Evolutionary conservation across 371 early-diverging fungal genomes (phyloP).

Genomic region (Saksenaea vasiformis): DNA sequence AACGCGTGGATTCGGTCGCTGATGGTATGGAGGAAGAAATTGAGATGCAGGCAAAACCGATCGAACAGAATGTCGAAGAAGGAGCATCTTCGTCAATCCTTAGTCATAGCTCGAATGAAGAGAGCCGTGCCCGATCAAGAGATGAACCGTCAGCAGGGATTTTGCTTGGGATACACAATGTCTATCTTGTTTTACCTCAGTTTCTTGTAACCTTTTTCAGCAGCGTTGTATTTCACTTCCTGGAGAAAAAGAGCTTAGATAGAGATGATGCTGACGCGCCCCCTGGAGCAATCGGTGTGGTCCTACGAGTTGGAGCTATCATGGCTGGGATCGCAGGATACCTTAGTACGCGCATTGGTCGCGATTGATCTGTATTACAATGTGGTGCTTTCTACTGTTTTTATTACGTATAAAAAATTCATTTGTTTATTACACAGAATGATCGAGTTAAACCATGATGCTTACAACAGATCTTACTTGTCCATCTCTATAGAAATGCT

Average conservation of each 20-base stretch:
- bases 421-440: no score
- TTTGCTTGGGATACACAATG: slow-evolving; percentile 92
- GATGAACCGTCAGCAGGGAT: slow-evolving; percentile 68
- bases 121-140: background rate
- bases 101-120: background rate
- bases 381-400: no score
- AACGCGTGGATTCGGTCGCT: slow-evolving; percentile 22
- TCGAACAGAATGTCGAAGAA: background rate
- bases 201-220: slow-evolving; percentile 78
- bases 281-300: slow-evolving; percentile 61
- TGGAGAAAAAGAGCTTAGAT: slow-evolving; percentile 36
- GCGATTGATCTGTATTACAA: background rate
- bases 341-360: slow-evolving; percentile 37
- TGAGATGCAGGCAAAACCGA: slow-evolving; percentile 15
- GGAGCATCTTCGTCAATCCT: background rate
- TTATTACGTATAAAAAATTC: no score
- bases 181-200: slow-evolving; percentile 93
- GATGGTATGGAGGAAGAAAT: slow-evolving; percentile 12
- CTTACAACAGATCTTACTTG: no score
- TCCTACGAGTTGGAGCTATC: slow-evolving; percentile 61
- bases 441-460: no score
- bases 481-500: no score
- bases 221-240: slow-evolving; percentile 72
- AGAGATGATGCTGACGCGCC: slow-evolving; percentile 26
- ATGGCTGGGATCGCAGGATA: slow-evolving; percentile 66